Base-by-base conservation (phyloP, 1,284 basidiomycete genomes). In the Pseudozyma sp. region DNA sequence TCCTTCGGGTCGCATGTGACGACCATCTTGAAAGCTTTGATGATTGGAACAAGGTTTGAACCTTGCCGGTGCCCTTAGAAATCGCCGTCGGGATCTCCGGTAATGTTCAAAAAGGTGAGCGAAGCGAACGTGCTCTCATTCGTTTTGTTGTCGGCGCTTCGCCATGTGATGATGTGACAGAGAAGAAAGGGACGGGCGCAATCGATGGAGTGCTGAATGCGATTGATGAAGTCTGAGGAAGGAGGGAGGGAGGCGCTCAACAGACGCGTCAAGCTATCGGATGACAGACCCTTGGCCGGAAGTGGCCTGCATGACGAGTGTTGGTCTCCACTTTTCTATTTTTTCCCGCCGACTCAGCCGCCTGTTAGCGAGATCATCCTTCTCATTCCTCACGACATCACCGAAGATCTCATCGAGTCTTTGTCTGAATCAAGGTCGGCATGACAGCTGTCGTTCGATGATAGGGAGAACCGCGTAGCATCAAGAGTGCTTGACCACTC, bases 1-100 rank as follows among this genome's bases (percentile, higher is more conserved):
- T 67, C 48, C n/a, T 70, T 63, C 16, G 72, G 60, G 33, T 75
- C 68, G 68, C 72, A 75, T 43, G 58, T 74, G 39, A 74, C 52
- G n/a, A 50, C 39, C 67, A 75, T 70, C n/a, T 30, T 58, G 50
- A 8, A 13, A 42, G 39, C 39, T n/a, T 42, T 10, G 24, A 24
- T 24, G 24, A 24, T 24, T 37, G 35, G 35, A 37, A 9, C 35
- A 14, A 9, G 8, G 35, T 37, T 37, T 37, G 9, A 37, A 9
- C 35, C 35, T 37, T 9, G 35, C 35, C 35, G 35, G n/a, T 7
- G 19, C 9, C 17, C 17, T 0, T 16, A 33, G 17, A 11, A 24
- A 9, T 45, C 19, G 19, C 9, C 24, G 34, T 19, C 24, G 24
- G 24, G 24, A 24, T 24, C 24, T 24, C 24, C 24, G 24, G 24